Base-by-base conservation (phyloP, 2,329 filamentous ascomycete genomes). In the Phyllosticta ampelicida region DNA sequence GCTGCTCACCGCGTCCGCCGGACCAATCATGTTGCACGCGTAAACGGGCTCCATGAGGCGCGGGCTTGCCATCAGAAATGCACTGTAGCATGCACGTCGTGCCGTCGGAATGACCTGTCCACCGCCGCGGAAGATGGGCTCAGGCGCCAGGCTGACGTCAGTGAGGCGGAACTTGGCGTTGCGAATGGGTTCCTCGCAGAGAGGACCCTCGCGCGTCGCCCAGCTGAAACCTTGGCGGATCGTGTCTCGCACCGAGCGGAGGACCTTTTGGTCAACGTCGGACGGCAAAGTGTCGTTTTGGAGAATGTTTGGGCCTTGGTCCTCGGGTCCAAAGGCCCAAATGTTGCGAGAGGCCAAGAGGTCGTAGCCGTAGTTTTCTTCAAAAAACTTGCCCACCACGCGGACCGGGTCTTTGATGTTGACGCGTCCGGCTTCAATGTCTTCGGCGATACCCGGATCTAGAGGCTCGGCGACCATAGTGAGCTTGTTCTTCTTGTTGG, bases 401-500 rank as follows among this genome's bases (percentile, higher is more conserved):
- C 91, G 86, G 50, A 94, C 87, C 1, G 94, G 91, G 65, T 97
- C 92, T 62, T 87, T 89, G 75, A 99, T 96, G 67, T 83, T 90
- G 65, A 99, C 91, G 58, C 83, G 86, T 23, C 92, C 91, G 53
- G 83, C 85, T 75, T 99, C 94, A 62, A 99, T 97, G 66, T 99
- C 94, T 66, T 89, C 86, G 5, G 92, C 90, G 62, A 99, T 95
- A 16, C 94, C 94, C 65, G 95, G 88, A 64, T 99, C 94, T 13
- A 99, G 77, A 30, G 94, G 92, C 71, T 99, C 94, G 3, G 94
- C 94, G 59, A 97, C 88, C 89, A 99, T 96, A 36, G 94, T 97
- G 67, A 99, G 87, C 73, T 95, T 96, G 77, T 99, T 99, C 78
- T 96, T 96, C 77, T 99, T 99, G 77, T 99, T 99, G 1, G 94